Evolutionary conservation across 345 rosid genomes (phyloP).

Genomic region (Arabidopsis suecica): DNA sequence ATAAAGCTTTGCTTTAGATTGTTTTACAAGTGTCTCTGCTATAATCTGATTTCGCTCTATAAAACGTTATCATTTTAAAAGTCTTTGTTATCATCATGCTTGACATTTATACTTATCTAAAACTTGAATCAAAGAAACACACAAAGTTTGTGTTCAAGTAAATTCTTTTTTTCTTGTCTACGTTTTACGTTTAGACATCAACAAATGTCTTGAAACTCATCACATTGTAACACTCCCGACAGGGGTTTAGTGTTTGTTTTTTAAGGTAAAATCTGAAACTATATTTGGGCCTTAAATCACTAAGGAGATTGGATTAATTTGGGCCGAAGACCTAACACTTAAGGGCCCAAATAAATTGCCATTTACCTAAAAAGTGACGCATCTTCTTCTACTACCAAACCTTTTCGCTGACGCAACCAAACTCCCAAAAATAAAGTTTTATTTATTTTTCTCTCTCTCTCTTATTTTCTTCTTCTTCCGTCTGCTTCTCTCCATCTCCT

Average conservation of each 20-base stretch:
- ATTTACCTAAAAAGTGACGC: conserved; percentile 39
- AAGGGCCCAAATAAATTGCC: conserved; percentile 11
- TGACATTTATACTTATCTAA: neutral
- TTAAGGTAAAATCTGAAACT: neutral
- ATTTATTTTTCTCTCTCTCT: neutral
- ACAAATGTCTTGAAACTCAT: neutral
- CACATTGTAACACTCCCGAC: neutral
- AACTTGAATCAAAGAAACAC: neutral
- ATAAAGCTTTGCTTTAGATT: conserved; percentile 16
- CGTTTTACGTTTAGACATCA: neutral
- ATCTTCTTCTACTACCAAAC: conserved; percentile 37
- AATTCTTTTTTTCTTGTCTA: neutral
- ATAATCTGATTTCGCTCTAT: neutral
- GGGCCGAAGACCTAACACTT: conserved; percentile 17
- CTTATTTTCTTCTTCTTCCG: conserved; percentile 17
- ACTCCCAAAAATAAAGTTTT: conserved; percentile 16
- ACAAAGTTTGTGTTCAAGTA: neutral
- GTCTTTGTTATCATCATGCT: neutral
- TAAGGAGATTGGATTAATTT: neutral
- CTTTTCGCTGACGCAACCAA: conserved; percentile 48
- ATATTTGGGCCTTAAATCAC: neutral
- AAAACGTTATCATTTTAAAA: neutral
- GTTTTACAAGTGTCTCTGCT: conserved; percentile 15
- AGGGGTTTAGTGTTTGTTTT: neutral
- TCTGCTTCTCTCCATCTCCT: conserved; percentile 35